Conservation (phyloP, 441 rosid species). For the Erysimum pusillum region DNA sequence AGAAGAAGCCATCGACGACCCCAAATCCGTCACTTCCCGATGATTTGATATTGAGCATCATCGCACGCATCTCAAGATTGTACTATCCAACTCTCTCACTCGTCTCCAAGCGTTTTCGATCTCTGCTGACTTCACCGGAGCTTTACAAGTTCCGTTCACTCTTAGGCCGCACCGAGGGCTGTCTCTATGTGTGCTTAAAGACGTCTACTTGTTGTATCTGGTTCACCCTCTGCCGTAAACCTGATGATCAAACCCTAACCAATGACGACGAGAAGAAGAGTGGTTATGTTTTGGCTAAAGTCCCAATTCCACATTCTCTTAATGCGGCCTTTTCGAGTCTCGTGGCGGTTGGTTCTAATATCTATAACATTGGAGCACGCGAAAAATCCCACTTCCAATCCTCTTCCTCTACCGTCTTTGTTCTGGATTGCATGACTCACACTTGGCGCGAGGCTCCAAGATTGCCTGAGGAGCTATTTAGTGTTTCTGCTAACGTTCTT, state of each 20-base stretch:
- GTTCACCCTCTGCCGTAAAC: conserved; percentile 38
- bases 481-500: too few species aligned
- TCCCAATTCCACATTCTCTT: too few species aligned
- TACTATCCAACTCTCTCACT: conserved; percentile 10
- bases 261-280: neutral
- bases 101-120: conserved; percentile 10
- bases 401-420: too few species aligned
- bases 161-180: neutral
- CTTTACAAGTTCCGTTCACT: conserved; percentile 14
- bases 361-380: too few species aligned
- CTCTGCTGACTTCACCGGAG: conserved; percentile 20
- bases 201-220: conserved; percentile 9
- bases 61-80: conserved; percentile 11
- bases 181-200: conserved; percentile 22
- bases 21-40: neutral
- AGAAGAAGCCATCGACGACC: too few species aligned
- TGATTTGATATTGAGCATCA: neutral
- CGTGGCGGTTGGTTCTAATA: too few species aligned
- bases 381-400: too few species aligned
- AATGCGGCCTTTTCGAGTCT: too few species aligned
- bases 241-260: neutral
- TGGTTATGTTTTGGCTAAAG: too few species aligned
- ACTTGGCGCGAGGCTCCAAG: too few species aligned
- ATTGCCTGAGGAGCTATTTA: too few species aligned
- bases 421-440: too few species aligned